Evolutionary conservation across 1,139 yeast genomes (phyloP).

Genomic region (Saccharomyces hybrid): DNA sequence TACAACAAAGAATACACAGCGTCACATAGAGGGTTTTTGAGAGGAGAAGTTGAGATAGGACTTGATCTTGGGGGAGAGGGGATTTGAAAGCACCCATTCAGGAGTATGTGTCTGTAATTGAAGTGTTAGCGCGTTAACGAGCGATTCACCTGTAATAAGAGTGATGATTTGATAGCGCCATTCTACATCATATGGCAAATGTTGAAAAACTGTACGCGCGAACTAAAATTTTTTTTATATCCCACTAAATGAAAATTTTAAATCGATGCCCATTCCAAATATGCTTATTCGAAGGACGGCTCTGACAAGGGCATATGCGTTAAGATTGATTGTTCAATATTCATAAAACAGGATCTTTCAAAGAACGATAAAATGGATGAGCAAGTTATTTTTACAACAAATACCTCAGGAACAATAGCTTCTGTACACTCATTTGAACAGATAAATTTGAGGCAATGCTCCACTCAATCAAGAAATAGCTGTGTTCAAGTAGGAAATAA

Average conservation of each 20-base stretch:
- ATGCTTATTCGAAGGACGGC: not conserved
- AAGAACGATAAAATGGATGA: slow-evolving; percentile 24
- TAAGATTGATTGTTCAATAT: not conserved
- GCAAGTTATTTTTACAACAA: slow-evolving; percentile 28
- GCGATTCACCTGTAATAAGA: not conserved
- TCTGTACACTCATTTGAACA: slow-evolving; percentile 29
- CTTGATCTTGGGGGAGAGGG: no score
- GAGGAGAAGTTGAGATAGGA: not conserved
- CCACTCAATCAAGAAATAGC: slow-evolving; percentile 39
- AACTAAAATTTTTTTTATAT: not conserved
- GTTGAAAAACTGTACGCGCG: not conserved
- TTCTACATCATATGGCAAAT: not conserved
- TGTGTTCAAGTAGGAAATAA: slow-evolving; percentile 35
- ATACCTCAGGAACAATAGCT: slow-evolving; percentile 23
- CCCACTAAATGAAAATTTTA: not conserved
- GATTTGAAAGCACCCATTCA: not conserved
- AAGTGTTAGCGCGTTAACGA: no score
- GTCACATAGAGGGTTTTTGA: not conserved
- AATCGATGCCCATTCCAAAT: not conserved
- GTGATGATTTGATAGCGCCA: not conserved
- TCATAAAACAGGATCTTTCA: not conserved
- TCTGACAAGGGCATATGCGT: not conserved
- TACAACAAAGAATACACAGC: no score
- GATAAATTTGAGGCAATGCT: slow-evolving; percentile 27
- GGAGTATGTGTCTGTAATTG: not conserved